A percentile compares a stretch with the other conserved stretches of the same genome.
phyloP scores from a whole-genome alignment of 2,329 filamentous ascomycete genomes.

The Bipolaris oryzae region DNA sequence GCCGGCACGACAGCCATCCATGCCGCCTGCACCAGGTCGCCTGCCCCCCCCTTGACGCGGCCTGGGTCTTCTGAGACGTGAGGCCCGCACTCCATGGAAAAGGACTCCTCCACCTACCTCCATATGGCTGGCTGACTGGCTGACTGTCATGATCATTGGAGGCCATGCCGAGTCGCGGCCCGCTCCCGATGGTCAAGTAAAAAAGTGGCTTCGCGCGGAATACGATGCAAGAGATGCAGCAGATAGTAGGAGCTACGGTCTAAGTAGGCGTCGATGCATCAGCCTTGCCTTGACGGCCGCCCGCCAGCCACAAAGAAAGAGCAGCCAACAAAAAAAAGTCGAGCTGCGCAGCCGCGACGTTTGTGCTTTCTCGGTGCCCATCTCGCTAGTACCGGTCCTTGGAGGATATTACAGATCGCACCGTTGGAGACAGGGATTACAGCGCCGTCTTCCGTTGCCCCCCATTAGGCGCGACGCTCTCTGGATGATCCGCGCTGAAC shows the following conservation, averaged over 20 bases:
- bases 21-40: background rate
- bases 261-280: slow-evolving; percentile 26
- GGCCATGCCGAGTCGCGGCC: slow-evolving; percentile 18
- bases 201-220: slow-evolving; percentile 12
- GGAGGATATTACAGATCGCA: slow-evolving; percentile 13
- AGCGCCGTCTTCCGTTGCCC: slow-evolving; percentile 17
- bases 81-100: background rate
- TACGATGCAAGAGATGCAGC: slow-evolving; percentile 11
- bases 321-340: background rate
- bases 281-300: background rate
- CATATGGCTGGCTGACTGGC: background rate
- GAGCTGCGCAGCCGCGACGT: slow-evolving; percentile 11
- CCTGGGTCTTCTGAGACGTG: slow-evolving; percentile 3
- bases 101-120: background rate
- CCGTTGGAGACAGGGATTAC: slow-evolving; percentile 19
- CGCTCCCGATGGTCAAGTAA: slow-evolving; percentile 10
- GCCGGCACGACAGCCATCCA: slow-evolving; percentile 10
- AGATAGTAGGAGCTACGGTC: background rate
- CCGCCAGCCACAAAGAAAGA: slow-evolving; percentile 9
- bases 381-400: slow-evolving; percentile 8
- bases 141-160: slow-evolving; percentile 8
- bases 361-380: slow-evolving; percentile 10
- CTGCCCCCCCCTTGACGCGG: slow-evolving; percentile 3
- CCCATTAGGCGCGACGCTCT: slow-evolving; percentile 19
- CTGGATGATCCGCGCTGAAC: slow-evolving; percentile 17